Conservation (phyloP, 106 monocot genomes). For the Dioscorea alata region DNA sequence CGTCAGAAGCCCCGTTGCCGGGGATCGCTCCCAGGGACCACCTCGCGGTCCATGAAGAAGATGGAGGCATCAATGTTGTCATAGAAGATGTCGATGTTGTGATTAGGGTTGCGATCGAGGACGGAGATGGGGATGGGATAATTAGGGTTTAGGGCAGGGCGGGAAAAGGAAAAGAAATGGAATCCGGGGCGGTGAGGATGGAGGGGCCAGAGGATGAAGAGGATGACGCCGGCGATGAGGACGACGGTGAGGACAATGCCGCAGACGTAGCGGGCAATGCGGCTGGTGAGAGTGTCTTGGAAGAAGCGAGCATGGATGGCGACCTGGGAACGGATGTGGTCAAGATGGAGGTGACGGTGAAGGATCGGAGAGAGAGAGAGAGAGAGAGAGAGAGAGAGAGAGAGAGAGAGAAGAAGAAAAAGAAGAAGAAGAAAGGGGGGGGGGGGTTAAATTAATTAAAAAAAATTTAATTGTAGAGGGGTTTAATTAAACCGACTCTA, state of each 20-base stretch:
- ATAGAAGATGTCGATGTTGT: conserved; percentile 30
- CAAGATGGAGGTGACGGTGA: background rate
- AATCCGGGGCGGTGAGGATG: conserved; percentile 49
- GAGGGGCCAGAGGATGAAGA: conserved; percentile 36
- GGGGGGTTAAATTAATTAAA: no score
- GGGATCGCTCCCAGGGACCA: conserved; percentile 11
- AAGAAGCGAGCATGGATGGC: conserved; percentile 5
- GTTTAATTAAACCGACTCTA: no score
- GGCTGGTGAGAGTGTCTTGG: conserved; percentile 6
- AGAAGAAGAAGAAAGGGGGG: background rate
- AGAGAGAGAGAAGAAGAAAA: no score
- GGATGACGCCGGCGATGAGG: conserved; percentile 19
- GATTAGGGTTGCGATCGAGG: conserved; percentile 39
- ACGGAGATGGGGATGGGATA: conserved; percentile 13
- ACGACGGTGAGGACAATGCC: conserved; percentile 27
- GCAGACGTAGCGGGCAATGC: conserved; percentile 19
- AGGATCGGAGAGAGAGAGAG: background rate
- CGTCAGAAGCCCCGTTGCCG: background rate
- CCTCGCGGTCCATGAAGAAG: conserved; percentile 13
- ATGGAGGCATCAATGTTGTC: conserved; percentile 17
- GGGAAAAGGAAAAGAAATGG: conserved; percentile 27
- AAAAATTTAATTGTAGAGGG: no score
- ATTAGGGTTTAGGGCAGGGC: background rate
- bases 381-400: no score
- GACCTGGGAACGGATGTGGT: conserved; percentile 1